Conservation (phyloP, 106 monocot genomes). For the Platanthera guangdongensis region DNA sequence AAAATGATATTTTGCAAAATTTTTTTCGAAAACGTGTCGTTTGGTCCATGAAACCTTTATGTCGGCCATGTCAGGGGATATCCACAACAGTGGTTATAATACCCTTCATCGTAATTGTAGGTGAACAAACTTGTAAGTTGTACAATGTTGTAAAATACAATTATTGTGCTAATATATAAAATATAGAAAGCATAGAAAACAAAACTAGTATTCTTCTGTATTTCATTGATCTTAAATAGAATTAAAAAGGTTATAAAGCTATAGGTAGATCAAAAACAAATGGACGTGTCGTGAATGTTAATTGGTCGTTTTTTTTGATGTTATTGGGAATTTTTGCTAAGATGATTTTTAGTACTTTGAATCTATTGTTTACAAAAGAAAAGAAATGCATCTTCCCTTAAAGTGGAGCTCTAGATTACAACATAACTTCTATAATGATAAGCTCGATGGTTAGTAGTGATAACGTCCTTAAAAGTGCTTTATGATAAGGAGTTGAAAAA, state of each 20-base stretch:
- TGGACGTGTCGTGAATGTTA: neutral
- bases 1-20: no score
- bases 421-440: neutral
- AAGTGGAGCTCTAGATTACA: neutral
- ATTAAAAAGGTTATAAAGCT: no score
- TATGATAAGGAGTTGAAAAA: neutral
- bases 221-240: neutral
- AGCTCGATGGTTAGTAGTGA: neutral
- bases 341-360: neutral
- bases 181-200: neutral
- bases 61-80: no score
- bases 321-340: neutral
- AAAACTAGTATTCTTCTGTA: neutral
- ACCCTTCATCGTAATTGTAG: no score
- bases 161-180: neutral
- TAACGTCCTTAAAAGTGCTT: neutral
- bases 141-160: neutral
- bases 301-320: neutral
- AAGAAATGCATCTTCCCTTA: neutral
- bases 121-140: neutral
- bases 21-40: no score
- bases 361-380: neutral
- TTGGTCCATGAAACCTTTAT: no score
- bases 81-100: no score
- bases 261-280: neutral